These are phyloP conservation scores for Lodderomyces oxycetoniae DNA, from an alignment of 1,139 yeast genomes.

Conservation along the genomic window DNA sequence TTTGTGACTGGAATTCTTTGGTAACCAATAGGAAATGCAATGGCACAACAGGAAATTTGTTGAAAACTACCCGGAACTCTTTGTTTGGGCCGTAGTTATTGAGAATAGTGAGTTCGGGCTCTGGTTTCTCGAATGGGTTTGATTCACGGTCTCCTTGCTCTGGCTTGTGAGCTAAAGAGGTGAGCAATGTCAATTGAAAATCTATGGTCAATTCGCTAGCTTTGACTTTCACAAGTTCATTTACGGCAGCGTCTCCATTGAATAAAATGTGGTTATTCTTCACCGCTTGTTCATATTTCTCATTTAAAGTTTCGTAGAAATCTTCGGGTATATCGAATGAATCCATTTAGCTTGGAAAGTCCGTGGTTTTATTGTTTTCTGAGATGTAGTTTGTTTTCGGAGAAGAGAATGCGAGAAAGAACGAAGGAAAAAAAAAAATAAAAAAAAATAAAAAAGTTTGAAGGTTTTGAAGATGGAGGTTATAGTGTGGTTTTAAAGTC, in stretches of 20 bases:
- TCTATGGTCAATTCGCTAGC: conserved; percentile 19
- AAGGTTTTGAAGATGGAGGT: too few species aligned
- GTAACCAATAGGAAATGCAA: conserved; percentile 78
- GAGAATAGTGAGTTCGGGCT: conserved; percentile 64
- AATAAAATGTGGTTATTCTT: conserved; percentile 22
- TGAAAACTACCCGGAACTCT: conserved; percentile 64
- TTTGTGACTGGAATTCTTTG: conserved; percentile 65
- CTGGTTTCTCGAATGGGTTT: conserved; percentile 81
- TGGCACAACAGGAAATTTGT: conserved; percentile 81
- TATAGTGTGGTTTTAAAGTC: too few species aligned
- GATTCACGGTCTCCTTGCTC: conserved; percentile 35
- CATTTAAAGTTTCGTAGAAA: conserved; percentile 21
- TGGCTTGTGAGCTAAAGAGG: conserved; percentile 55
- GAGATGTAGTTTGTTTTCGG: too few species aligned
- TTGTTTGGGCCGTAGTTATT: conserved; percentile 43
- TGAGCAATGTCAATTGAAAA: conserved; percentile 31
- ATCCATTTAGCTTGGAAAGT: too few species aligned
- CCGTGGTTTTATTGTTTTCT: too few species aligned
- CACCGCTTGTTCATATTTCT: conserved; percentile 28
- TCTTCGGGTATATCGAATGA: conserved; percentile 18
- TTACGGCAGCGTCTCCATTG: conserved; percentile 28
- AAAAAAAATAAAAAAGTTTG: too few species aligned
- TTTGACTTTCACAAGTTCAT: conserved; percentile 18
- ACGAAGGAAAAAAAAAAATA: too few species aligned
- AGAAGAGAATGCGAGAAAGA: too few species aligned